phyloP scores from a whole-genome alignment of 2,329 filamentous ascomycete genomes.

The Pyrenochaeta sp. region DNA sequence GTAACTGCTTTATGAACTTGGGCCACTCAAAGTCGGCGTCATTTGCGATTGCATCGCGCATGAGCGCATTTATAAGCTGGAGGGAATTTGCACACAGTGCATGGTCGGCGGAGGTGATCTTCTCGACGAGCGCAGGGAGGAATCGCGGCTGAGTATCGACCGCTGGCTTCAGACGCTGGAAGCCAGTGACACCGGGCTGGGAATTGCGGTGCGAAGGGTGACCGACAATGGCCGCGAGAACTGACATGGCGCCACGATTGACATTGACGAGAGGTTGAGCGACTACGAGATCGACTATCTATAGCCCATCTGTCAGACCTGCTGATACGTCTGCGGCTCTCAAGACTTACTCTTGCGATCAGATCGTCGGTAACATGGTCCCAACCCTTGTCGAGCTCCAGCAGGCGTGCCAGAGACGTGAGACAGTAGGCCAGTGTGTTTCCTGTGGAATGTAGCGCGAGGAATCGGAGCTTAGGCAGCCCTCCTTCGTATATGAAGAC shows the following conservation, averaged over 20 bases:
- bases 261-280: conserved; percentile 97
- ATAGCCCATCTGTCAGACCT: conserved; percentile 19
- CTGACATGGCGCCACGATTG: conserved; percentile 93
- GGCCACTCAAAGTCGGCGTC: conserved; percentile 87
- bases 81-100: conserved; percentile 94
- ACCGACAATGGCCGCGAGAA: conserved; percentile 90
- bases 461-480: conserved; percentile 78
- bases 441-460: conserved; percentile 85
- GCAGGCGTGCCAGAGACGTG: conserved; percentile 83
- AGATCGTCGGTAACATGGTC: conserved; percentile 81
- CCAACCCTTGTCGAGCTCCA: conserved; percentile 99
- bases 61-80: conserved; percentile 93
- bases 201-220: conserved; percentile 71
- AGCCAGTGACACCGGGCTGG: conserved; percentile 77
- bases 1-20: conserved; percentile 90
- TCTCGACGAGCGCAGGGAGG: conserved; percentile 89
- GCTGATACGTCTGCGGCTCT: neutral
- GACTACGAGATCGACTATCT: conserved; percentile 91
- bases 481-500: conserved; percentile 93
- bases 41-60: conserved; percentile 86
- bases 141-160: conserved; percentile 93
- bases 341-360: conserved; percentile 66
- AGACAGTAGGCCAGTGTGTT: conserved; percentile 97
- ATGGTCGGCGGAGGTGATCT: conserved; percentile 93
- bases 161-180: conserved; percentile 89